Evolutionary conservation across 73 alveolate genomes (phyloP), one percentile per base, ranked within the genome.

Genomic region (Loxodes magnus): DNA sequence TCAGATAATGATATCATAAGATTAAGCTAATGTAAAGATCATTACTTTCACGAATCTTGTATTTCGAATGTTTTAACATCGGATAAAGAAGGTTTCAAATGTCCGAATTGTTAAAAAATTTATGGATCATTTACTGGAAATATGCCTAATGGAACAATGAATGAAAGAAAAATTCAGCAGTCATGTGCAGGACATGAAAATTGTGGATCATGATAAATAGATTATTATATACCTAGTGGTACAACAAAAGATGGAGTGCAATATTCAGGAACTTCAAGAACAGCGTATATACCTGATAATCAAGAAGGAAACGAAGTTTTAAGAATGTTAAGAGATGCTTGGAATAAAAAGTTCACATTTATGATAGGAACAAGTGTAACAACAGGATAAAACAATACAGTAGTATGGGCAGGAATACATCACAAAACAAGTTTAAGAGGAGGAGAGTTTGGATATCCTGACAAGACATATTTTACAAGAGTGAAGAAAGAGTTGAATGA

Each of bases 391-490:
- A 58, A 35, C 0, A 88, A 92, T 64, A 64, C 72, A 4, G 87
- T 84, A 2, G 90, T 88, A 30, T 92, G 98, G 97, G 80, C 84
- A 55, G 94, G 96, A 3, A 73, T 92, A 37, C 98, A 92, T 72
- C 98, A 92, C 68, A 92, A 92, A 59, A 92, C 98, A 2, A 63
- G 56, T 44, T 27, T 83, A n/a, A 17, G 21, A 42, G 98, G 98
- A 48, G 98, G 98, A 16, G 30, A 51, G 29, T 92, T 71, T 81
- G 98, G 98, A 1, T 92, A 84, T 60, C 98, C 98, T 25, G 98
- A 92, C 56, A 79, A 84, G 7, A 92, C 97, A 9, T 92, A 92
- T 52, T 92, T 92, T 54, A 72, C 75, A 24, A 70, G 98, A 70
- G 95, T 92, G 1, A 74, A 51, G 25, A 66, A 67, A 41, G 98